These are phyloP conservation scores for Acanthochlamys bracteata DNA, from an alignment of 106 monocot species.

Conservation along the genomic window DNA sequence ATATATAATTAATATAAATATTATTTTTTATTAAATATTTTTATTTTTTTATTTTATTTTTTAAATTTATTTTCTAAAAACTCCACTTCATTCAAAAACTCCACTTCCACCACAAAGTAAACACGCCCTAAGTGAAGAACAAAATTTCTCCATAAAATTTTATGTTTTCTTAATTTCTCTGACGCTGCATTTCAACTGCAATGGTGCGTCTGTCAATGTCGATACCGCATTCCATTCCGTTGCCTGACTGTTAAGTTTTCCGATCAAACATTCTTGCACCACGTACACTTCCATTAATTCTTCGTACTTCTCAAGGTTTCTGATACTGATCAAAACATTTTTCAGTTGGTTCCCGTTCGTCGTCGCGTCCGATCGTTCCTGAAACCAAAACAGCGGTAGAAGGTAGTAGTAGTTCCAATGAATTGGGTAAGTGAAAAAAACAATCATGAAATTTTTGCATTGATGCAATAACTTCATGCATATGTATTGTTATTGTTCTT, in stretches of 20 bases:
- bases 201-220: background rate
- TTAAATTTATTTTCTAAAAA: no score
- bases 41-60: no score
- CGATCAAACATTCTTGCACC: background rate
- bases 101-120: no score
- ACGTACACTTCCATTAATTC: background rate
- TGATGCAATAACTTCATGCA: background rate
- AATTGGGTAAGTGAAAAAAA: background rate
- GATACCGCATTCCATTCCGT: background rate
- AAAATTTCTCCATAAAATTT: no score
- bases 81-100: no score
- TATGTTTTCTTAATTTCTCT: no score
- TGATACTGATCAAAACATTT: background rate
- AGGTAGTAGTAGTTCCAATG: background rate
- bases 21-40: no score
- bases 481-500: no score
- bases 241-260: constrained; percentile 1
- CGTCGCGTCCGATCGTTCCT: background rate
- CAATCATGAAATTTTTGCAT: no score
- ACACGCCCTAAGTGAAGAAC: no score
- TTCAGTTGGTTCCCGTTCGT: constrained; percentile 1
- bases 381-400: background rate
- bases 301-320: background rate
- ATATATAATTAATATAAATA: no score
- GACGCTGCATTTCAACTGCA: background rate